A percentile compares a stretch with the other conserved stretches of the same genome.
Conservation (phyloP, 2,329 filamentous ascomycete species). For the Microsporum canis region DNA sequence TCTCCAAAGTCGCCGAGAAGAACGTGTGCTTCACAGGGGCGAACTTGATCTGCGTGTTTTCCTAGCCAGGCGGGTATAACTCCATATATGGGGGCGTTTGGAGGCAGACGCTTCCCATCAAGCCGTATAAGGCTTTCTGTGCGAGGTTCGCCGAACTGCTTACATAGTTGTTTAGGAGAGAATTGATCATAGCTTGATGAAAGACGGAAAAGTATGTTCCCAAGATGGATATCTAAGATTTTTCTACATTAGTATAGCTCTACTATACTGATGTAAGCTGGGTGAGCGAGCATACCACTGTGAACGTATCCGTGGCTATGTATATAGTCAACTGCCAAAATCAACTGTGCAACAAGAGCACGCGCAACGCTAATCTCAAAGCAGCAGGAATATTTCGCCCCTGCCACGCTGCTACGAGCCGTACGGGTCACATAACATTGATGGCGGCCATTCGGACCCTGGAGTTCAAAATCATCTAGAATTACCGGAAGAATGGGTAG, state of each 20-base stretch:
- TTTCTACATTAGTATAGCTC: not conserved
- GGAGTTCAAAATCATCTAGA: constrained; percentile 15
- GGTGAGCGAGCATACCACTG: constrained; percentile 13
- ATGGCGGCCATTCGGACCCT: constrained; percentile 17
- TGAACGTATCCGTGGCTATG: constrained; percentile 18
- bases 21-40: constrained; percentile 18
- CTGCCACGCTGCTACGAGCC: constrained; percentile 16
- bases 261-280: too few species aligned
- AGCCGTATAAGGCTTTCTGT: constrained; percentile 12
- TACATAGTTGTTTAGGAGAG: constrained; percentile 17
- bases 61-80: constrained; percentile 15
- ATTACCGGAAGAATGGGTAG: constrained; percentile 5
- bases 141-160: constrained; percentile 19
- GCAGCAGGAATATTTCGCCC: constrained; percentile 13
- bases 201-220: constrained; percentile 15
- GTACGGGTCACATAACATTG: constrained; percentile 14
- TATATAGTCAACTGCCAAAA: constrained; percentile 16
- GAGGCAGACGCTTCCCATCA: constrained; percentile 17
- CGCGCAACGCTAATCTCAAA: constrained; percentile 13
- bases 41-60: constrained; percentile 19
- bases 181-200: constrained; percentile 14
- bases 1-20: constrained; percentile 26
- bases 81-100: constrained; percentile 16
- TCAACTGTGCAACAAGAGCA: constrained; percentile 14
- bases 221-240: constrained; percentile 18